A percentile compares a stretch with the other conserved stretches of the same genome.
Evolutionary conservation across 495 filamentous ascomycete genomes (phyloP).

Genomic region (Tuber umbilicatum): DNA sequence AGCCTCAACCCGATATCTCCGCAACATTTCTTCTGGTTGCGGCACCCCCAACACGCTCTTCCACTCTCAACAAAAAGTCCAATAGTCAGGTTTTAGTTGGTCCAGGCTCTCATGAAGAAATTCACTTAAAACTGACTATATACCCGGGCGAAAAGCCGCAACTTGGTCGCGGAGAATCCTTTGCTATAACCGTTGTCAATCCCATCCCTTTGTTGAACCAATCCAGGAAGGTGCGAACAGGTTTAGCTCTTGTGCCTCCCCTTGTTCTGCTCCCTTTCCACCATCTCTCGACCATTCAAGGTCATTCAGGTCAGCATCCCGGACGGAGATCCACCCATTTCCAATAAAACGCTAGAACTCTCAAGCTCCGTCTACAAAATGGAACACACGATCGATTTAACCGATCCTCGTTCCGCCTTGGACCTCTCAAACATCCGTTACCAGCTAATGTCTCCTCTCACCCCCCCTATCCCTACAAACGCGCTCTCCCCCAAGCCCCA

Average conservation of each 20-base stretch:
- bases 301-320: neutral
- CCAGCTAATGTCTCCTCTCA: constrained; percentile 69
- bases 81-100: too few relatives aligned
- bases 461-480: constrained; percentile 2
- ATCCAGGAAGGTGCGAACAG: neutral
- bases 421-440: constrained; percentile 89
- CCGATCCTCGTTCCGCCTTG: constrained; percentile 71
- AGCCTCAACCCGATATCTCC: too few relatives aligned
- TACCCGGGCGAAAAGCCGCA: neutral
- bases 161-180: neutral
- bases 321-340: neutral
- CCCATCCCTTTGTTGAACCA: neutral
- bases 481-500: constrained; percentile 6
- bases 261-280: neutral
- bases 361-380: constrained; percentile 47
- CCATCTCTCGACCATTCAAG: neutral
- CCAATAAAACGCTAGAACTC: neutral
- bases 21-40: too few relatives aligned
- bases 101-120: neutral
- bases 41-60: too few relatives aligned
- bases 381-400: constrained; percentile 86
- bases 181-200: neutral
- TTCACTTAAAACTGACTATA: neutral
- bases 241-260: neutral
- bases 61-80: too few relatives aligned